Base-by-base conservation (phyloP, 805 yeast genomes). In the Yamadazyma laniorum region DNA sequence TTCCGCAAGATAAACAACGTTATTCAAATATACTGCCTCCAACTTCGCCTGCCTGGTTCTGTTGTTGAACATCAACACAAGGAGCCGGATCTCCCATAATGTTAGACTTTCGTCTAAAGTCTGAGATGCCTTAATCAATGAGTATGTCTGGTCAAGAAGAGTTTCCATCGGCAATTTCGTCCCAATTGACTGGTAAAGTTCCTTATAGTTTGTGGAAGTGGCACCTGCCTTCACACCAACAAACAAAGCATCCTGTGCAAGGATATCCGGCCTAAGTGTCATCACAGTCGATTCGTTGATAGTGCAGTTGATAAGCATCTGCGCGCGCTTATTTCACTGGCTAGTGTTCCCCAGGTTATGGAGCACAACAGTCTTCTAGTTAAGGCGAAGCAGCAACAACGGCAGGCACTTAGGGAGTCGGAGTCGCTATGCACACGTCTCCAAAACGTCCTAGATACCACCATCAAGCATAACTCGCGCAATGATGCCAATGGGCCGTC, bases 31-130 rank as follows among this genome's bases (percentile, higher is more conserved):
- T 29, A 62, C 51, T 4, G 70, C 72, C 42, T 68, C 74, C 17
- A 50, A 46, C 40, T 59, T 62, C 4, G 73, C 73, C 5, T 38
- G 34, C 3, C 43, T 40, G 12, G 64, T 49, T 31, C 57, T 59
- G 35, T 58, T 49, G 36, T 51, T 54, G 49, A 66, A 66, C 3
- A 67, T 36, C 9, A 52, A 49, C 8, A 61, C 47, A 12, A 51
- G 44, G 16, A 68, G 47, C n/a, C 74, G 49, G 6, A 63, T 53
- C 32, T 64, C 65, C 72, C 72, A 68, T 16, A 65, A 25, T 28
- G 44, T 47, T 13, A 59, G 32, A 11, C 42, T 44, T 12, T 53
- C 50, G 11, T 31, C 25, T 17, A 30, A 17, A 2, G 44, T 25
- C 35, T 12, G 18, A n/a, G 34, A 37, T 25, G 17, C 12, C 29